Base-by-base conservation (phyloP, 140 eudicot genomes). In the Ambrosia hybrid region DNA sequence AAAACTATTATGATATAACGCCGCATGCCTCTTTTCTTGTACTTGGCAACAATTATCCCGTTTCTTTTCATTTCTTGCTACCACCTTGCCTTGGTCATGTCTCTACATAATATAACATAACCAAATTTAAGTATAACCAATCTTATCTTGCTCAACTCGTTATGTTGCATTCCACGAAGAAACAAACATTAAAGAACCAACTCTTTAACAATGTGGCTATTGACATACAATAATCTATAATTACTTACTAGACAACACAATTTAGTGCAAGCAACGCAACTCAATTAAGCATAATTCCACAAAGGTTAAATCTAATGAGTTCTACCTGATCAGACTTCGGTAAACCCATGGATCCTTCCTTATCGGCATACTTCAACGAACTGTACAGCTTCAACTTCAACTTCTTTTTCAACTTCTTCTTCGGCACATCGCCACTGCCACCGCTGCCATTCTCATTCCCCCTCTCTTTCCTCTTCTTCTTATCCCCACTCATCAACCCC, bases 21-120 rank as follows among this genome's bases (percentile, higher is more conserved):
- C 57, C 26, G 52, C 86, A 75, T 82, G 85, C 92, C 91, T 85
- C 76, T 75, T 88, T 82, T 80, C 81, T 37, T 63, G 75, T 73
- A 76, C 52, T 68, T 76, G 72, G 69, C 70, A 73, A 70, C 9
- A 78, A 58, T 41, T 57, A 65, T 81, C 87, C 6, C 68, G 59
- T 46, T 66, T 72, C 73, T 73, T 71, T 71, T 65, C 73, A 62
- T 51, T 33, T 11, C 46, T 65, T 51, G 70, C 85, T n/a, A 49
- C 72, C 70, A 74, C 57, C 69, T 77, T 80, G 51, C 56, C 80
- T 76, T 76, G 83, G 51, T 66, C 69, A 73, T 36, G 57, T 67
- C 72, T 84, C 93, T 84, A 76, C 75, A 70, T 26, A 75, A 55
- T 34, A 71, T 62, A 38, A 11, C 68, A 71, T 3, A 51, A 65